Conservation (phyloP, 2,329 filamentous ascomycete species). For the Furcasterigmium sp. region DNA sequence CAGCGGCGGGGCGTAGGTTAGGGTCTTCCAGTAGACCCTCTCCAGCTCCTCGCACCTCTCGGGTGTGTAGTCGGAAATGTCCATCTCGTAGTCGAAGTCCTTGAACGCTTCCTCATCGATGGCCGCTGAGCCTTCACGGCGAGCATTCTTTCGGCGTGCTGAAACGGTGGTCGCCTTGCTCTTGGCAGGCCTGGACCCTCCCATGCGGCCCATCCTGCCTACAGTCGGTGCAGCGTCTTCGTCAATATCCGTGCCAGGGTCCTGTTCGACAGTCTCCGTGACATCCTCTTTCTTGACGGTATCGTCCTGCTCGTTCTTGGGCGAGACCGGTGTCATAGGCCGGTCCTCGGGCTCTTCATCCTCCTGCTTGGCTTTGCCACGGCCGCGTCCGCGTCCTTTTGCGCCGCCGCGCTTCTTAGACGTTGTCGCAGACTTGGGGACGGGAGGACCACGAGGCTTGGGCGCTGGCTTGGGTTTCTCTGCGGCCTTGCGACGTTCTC, state of each 20-base stretch:
- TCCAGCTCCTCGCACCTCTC: slow-evolving; percentile 94
- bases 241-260: slow-evolving; percentile 28
- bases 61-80: slow-evolving; percentile 80
- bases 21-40: slow-evolving; percentile 92
- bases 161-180: slow-evolving; percentile 70
- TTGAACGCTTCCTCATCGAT: slow-evolving; percentile 89
- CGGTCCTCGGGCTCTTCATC: slow-evolving; percentile 39
- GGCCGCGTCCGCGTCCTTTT: slow-evolving; percentile 31
- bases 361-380: slow-evolving; percentile 28
- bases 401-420: slow-evolving; percentile 29
- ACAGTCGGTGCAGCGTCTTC: slow-evolving; percentile 29
- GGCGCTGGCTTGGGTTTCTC: slow-evolving; percentile 42
- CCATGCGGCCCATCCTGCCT: slow-evolving; percentile 38
- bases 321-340: slow-evolving; percentile 56
- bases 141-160: slow-evolving; percentile 81
- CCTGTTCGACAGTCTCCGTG: slow-evolving; percentile 45
- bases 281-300: slow-evolving; percentile 19
- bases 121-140: slow-evolving; percentile 68
- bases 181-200: slow-evolving; percentile 42
- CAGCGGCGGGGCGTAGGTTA: slow-evolving; percentile 90
- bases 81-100: slow-evolving; percentile 84
- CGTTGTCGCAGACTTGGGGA: slow-evolving; percentile 19
- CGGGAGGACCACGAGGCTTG: slow-evolving; percentile 24
- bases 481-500: slow-evolving; percentile 66
- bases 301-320: slow-evolving; percentile 14